phyloP scores from a whole-genome alignment of 2,329 filamentous ascomycete species.

The Monosporascus sp. region DNA sequence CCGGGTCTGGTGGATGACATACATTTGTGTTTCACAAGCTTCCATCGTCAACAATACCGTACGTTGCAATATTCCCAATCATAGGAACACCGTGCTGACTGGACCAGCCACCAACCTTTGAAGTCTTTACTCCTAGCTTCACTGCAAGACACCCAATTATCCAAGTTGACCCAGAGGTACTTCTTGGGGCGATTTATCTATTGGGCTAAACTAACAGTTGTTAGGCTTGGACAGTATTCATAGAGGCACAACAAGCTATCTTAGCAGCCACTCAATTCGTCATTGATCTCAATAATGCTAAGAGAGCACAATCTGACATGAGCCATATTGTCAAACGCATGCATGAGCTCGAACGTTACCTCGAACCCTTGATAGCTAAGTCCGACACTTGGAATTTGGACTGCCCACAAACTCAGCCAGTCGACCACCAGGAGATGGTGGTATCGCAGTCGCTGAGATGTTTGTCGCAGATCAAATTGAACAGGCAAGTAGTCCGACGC shows the following conservation, averaged over 20 bases:
- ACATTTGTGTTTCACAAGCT: slow-evolving; percentile 44
- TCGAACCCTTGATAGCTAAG: slow-evolving; percentile 32
- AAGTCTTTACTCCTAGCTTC: slow-evolving; percentile 37
- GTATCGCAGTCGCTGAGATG: slow-evolving; percentile 38
- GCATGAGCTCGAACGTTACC: slow-evolving; percentile 32
- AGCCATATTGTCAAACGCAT: slow-evolving; percentile 34
- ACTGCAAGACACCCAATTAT: slow-evolving; percentile 38
- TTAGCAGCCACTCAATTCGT: slow-evolving; percentile 42
- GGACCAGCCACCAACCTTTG: slow-evolving; percentile 35
- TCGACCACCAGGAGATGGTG: slow-evolving; percentile 33
- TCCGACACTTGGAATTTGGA: slow-evolving; percentile 30
- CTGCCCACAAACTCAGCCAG: slow-evolving; percentile 27
- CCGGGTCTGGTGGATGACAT: slow-evolving; percentile 51
- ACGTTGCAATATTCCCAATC: slow-evolving; percentile 8
- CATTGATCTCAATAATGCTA: slow-evolving; percentile 38
- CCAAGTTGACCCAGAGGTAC: slow-evolving; percentile 35
- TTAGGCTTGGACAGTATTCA: slow-evolving; percentile 37
- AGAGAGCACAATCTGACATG: slow-evolving; percentile 33
- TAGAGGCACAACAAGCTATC: slow-evolving; percentile 43
- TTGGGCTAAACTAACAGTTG: slow-evolving; percentile 9
- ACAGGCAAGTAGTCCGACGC: slow-evolving; percentile 30
- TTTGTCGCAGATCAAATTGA: slow-evolving; percentile 45
- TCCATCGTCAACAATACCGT: slow-evolving; percentile 46
- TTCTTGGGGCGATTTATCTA: not conserved
- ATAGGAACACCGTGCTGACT: slow-evolving; percentile 4